A percentile compares a stretch with the other conserved stretches of the same genome.
Evolutionary conservation across 306 rosid genomes (phyloP).

Genomic region (Trichosanthes truncata): DNA sequence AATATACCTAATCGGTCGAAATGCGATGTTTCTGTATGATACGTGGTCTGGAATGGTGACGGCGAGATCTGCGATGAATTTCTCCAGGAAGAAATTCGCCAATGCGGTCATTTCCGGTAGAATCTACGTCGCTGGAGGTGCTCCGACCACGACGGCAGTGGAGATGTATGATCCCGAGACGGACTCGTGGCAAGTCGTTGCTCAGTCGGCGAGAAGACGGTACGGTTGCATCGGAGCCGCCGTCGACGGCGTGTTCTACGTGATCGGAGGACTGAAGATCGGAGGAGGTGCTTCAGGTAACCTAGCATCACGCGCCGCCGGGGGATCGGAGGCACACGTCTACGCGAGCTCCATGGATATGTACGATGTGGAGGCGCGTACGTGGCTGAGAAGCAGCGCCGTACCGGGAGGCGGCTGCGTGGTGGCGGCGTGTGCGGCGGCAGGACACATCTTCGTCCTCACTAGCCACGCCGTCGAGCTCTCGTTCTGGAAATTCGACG

Average conservation of each 20-base stretch:
- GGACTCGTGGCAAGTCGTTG: conserved; percentile 36
- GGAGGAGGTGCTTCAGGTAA: conserved; percentile 23
- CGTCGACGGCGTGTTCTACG: conserved; percentile 36
- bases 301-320: conserved; percentile 17
- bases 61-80: conserved; percentile 29
- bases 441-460: conserved; percentile 30
- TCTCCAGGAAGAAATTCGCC: conserved; percentile 58
- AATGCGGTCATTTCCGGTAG: conserved; percentile 29
- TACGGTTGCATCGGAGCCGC: conserved; percentile 71
- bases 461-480: conserved; percentile 70
- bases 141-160: conserved; percentile 24
- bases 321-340: conserved; percentile 34
- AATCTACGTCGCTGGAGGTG: conserved; percentile 59
- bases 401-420: conserved; percentile 65
- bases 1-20: conserved; percentile 43
- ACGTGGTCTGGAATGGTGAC: conserved; percentile 45
- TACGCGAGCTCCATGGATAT: conserved; percentile 76
- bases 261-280: conserved; percentile 55
- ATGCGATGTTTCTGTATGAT: conserved; percentile 38
- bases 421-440: conserved; percentile 53
- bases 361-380: conserved; percentile 46
- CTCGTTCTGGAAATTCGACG: conserved; percentile 62
- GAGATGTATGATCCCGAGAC: conserved; percentile 44
- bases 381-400: conserved; percentile 49
- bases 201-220: conserved; percentile 38